Base-by-base conservation (phyloP, 331 rosid genomes). In the Malus hybrid region DNA sequence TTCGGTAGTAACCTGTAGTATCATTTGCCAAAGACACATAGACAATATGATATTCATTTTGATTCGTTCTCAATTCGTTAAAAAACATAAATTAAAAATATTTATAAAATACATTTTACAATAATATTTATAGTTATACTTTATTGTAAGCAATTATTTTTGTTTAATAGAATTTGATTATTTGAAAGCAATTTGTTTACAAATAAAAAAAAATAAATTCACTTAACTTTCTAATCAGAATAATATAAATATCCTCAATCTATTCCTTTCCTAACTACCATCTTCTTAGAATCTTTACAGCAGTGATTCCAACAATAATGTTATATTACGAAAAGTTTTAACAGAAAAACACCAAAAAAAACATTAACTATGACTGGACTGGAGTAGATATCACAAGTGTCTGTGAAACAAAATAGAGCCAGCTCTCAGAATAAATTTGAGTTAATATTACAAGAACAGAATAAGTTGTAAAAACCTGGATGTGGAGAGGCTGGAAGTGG, bases 401-500 rank as follows among this genome's bases (percentile, higher is more conserved):
- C 50, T 5, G 24, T 24, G 28, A 61, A 44, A 74, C 30, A 44
- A 42, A 9, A 26, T 15, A 60, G n/a, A 61, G 28, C 19, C 14
- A 2, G 22, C 24, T 62, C 46, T 28, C 62, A 63, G 19, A 6
- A 62, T 19, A 66, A 42, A 20, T 44, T 24, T 60, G 66, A 82
- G 63, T 55, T 33, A 30, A 16, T 33, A 63, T 5, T 28, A 72
- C 24, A 36, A 24, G 69, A 10, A 66, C 48, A 67, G 55, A 57
- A 67, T 55, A 60, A 46, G 62, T 22, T 75, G 61, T 66, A 57
- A 79, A 29, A 19, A 92, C 94, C 92, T 87, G 77, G 24, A 63
- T 87, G 15, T 22, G 91, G 86, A 74, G 34, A 0, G 46, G 0
- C 11, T 46, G 76, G 74, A 14, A 44, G 84, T 1, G 0, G 24